These are phyloP conservation scores for Royoungia palumana DNA, from an alignment of 768 basidiomycete species.

Conservation along the genomic window DNA sequence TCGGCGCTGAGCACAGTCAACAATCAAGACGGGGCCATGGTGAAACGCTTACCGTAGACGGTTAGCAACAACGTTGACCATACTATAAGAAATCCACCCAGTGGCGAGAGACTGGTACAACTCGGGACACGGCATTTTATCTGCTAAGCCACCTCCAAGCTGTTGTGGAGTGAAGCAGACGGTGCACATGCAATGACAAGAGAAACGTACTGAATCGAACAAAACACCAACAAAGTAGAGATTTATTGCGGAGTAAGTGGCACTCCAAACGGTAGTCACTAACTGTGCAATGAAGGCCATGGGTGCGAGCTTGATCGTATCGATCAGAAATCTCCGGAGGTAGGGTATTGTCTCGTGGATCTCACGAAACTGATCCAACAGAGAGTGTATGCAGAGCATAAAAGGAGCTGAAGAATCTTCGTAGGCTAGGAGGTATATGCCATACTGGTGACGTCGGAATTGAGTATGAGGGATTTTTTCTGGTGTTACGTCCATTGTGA, in stretches of 20 bases:
- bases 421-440: constrained; percentile 23
- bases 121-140: neutral
- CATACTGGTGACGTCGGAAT: constrained; percentile 15
- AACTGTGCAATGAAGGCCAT: constrained; percentile 20
- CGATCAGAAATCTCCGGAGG: constrained; percentile 9
- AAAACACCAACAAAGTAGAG: constrained; percentile 34
- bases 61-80: constrained; percentile 21
- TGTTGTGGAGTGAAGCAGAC: constrained; percentile 3
- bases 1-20: constrained; percentile 13
- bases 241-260: constrained; percentile 33
- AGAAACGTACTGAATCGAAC: constrained; percentile 22
- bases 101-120: constrained; percentile 20
- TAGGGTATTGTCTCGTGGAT: constrained; percentile 2
- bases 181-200: neutral
- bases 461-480: neutral
- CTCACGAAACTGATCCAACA: neutral
- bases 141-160: constrained; percentile 11
- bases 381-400: neutral
- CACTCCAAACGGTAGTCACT: constrained; percentile 28
- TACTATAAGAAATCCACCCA: constrained; percentile 27
- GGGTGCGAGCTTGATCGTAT: constrained; percentile 22
- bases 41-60: constrained; percentile 19
- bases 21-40: neutral
- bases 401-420: constrained; percentile 8
- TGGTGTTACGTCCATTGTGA: neutral